Evolutionary conservation across 2,329 filamentous ascomycete genomes (phyloP).

Genomic region (Colletotrichum gigasporum): DNA sequence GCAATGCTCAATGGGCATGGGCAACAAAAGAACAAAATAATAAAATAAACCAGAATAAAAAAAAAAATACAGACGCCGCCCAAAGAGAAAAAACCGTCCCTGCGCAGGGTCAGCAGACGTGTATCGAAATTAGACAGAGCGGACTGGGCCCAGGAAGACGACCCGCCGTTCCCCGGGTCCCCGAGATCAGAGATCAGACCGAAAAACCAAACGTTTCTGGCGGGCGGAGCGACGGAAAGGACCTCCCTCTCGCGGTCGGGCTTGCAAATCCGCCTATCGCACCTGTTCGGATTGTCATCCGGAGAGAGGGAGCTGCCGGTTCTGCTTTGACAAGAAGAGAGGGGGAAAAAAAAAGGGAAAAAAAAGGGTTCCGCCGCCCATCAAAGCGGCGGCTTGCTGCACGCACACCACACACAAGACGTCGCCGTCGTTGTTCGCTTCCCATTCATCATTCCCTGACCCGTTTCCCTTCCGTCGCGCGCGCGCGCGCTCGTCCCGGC

Average conservation of each 20-base stretch:
- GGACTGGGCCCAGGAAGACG: conserved; percentile 7
- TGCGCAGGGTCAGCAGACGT: not conserved
- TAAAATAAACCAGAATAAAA: not conserved
- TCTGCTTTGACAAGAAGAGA: conserved; percentile 27
- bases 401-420: not conserved
- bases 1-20: not conserved
- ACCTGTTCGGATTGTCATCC: conserved; percentile 31
- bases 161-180: conserved; percentile 21
- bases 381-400: conserved; percentile 23
- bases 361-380: conserved; percentile 14
- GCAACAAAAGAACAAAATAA: not conserved
- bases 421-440: not conserved
- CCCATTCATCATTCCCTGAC: not conserved
- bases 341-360: too few relatives aligned
- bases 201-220: conserved; percentile 21
- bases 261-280: conserved; percentile 3
- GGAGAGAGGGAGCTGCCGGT: conserved; percentile 4
- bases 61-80: not conserved
- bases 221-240: not conserved
- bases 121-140: not conserved
- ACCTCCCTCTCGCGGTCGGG: not conserved
- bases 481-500: conserved; percentile 9
- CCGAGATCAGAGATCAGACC: conserved; percentile 22
- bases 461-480: not conserved
- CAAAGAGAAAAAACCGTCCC: not conserved